Evolutionary conservation across 2,329 filamentous ascomycete species (phyloP), one percentile per base, ranked within the genome.

Genomic region (Didymella pomorum): DNA sequence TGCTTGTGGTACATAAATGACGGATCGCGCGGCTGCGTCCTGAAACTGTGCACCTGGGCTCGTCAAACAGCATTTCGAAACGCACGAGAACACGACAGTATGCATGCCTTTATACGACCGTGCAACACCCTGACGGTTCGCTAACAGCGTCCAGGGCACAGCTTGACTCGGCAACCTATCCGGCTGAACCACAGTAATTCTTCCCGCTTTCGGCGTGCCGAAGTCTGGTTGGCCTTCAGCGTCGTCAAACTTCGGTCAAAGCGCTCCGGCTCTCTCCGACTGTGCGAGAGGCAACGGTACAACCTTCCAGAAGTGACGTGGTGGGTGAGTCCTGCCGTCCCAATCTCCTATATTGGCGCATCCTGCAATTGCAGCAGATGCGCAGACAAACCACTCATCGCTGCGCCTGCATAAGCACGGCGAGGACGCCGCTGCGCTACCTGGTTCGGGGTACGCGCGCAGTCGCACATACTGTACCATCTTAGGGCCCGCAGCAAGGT

Each of bases 391-490:
- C 56, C 50, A 58, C 56, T 50, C 50, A 54, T 46, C 50, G 56
- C 45, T 46, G 39, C 56, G 45, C 56, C 50, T 46, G 50, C 45
- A 54, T 43, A 46, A 53, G 49, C 56, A 50, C 18, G 14, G 25
- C 45, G 5, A 53, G 49, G 50, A 50, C 18, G 14, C 31, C 45
- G 5, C 26, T 16, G 51, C 56, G 41, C 56, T 58, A 54, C 46
- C 56, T 58, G 50, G 45, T 58, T 58, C 20, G 45, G 50, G 56
- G 56, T 50, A 58, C 46, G 50, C 56, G 20, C 46, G 56, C 56
- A 58, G 56, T 58, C 33, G 56, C 51, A 54, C 23, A 43, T 25
- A n/a, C 21, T 43, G 41, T 42, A 28, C 25, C 41, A 49, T 31
- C 14, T 53, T 46, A 47, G 51, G 33, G 21, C 31, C 51, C 43